Evolutionary conservation across 1,139 yeast genomes (phyloP).

Genomic region (Yamadazyma friedrichii): DNA sequence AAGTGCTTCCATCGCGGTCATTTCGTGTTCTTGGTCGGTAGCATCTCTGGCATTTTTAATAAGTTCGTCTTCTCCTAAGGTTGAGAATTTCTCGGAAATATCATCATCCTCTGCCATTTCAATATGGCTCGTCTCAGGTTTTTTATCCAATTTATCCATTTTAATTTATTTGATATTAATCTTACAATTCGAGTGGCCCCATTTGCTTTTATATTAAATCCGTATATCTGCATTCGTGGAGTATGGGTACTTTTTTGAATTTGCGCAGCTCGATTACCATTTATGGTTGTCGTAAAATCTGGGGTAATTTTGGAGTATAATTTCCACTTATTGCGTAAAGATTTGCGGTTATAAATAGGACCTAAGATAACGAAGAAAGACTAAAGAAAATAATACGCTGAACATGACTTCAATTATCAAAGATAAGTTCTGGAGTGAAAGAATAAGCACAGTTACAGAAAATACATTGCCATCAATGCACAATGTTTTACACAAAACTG

Average conservation of each 20-base stretch:
- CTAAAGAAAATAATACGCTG: too few species aligned
- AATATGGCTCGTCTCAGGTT: constrained; percentile 7
- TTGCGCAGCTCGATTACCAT: too few species aligned
- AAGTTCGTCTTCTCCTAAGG: neutral
- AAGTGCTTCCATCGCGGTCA: constrained; percentile 18
- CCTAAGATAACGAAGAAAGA: too few species aligned
- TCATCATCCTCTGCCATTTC: constrained; percentile 6
- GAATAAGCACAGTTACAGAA: constrained; percentile 19
- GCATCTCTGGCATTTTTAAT: constrained; percentile 17
- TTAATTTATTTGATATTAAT: too few species aligned
- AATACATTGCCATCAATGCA: constrained; percentile 23
- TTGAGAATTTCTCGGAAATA: constrained; percentile 3
- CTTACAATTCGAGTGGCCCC: too few species aligned
- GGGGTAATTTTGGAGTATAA: too few species aligned
- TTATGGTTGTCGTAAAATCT: too few species aligned
- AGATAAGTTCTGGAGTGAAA: constrained; percentile 10
- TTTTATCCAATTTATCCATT: neutral
- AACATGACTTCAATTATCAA: neutral
- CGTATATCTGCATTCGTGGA: too few species aligned
- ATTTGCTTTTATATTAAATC: too few species aligned
- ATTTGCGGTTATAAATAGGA: too few species aligned
- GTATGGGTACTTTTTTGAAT: too few species aligned
- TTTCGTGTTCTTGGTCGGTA: constrained; percentile 18
- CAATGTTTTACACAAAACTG: constrained; percentile 18
- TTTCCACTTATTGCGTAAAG: too few species aligned